A percentile compares a stretch with the other conserved stretches of the same genome.
Conservation (phyloP, 2,329 filamentous ascomycete species). For the Metarhizium humberi region DNA sequence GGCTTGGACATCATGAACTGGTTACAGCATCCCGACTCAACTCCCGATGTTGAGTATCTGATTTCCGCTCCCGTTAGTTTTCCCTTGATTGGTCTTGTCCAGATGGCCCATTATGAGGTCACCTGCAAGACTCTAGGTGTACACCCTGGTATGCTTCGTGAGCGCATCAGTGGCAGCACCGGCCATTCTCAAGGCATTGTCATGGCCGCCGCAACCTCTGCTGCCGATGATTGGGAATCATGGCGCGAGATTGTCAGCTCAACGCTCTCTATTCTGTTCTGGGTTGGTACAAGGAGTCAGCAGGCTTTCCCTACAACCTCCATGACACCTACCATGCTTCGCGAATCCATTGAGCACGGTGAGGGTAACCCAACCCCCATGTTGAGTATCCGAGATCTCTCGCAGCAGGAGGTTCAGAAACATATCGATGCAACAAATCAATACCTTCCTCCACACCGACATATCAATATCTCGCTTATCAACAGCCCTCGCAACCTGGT, state of each 20-base stretch:
- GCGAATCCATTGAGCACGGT: slow-evolving; percentile 87
- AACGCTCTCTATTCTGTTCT: slow-evolving; percentile 89
- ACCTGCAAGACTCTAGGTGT: slow-evolving; percentile 87
- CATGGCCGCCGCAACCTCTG: slow-evolving; percentile 83
- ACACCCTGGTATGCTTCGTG: slow-evolving; percentile 78
- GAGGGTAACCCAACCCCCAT: slow-evolving; percentile 96
- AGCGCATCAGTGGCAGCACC: slow-evolving; percentile 77
- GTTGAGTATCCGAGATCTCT: slow-evolving; percentile 92
- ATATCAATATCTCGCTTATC: slow-evolving; percentile 89
- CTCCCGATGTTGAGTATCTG: slow-evolving; percentile 88
- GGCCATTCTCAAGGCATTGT: slow-evolving; percentile 97
- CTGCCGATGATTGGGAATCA: slow-evolving; percentile 86
- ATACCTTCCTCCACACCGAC: slow-evolving; percentile 83
- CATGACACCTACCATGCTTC: slow-evolving; percentile 78
- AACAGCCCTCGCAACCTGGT: slow-evolving; percentile 98
- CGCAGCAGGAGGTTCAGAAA: slow-evolving; percentile 80
- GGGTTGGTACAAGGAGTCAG: slow-evolving; percentile 95
- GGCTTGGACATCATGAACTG: slow-evolving; percentile 92
- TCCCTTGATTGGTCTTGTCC: slow-evolving; percentile 89
- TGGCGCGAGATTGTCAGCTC: slow-evolving; percentile 73
- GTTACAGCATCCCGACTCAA: slow-evolving; percentile 81
- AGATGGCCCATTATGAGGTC: slow-evolving; percentile 91
- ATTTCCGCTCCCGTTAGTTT: slow-evolving; percentile 93
- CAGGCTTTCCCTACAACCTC: slow-evolving; percentile 95
- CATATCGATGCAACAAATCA: slow-evolving; percentile 96